These are phyloP conservation scores for Marchantia polymorpha DNA, from an alignment of 225 moss, liverwort and hornwort species.

Conservation along the genomic window DNA sequence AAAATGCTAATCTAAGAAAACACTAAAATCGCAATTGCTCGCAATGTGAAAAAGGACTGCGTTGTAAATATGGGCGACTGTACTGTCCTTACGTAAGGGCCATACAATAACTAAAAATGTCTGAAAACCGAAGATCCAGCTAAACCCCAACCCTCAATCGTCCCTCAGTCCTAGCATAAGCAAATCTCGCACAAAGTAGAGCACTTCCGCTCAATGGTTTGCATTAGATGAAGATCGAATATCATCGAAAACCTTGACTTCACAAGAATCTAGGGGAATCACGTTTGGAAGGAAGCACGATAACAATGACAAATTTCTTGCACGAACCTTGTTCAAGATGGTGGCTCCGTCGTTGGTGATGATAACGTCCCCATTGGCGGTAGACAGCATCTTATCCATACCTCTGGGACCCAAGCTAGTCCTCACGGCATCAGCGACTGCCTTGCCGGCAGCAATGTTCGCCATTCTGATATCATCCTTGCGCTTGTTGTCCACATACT, in stretches of 20 bases:
- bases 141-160: background rate
- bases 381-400: constrained; percentile 93
- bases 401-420: constrained; percentile 91
- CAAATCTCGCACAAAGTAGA: background rate
- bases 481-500: constrained; percentile 95
- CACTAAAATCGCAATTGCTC: no score
- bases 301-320: background rate
- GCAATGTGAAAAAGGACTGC: no score
- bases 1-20: no score
- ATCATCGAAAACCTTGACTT: background rate
- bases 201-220: background rate
- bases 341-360: constrained; percentile 99
- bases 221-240: background rate
- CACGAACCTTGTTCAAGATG: constrained; percentile 83
- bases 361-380: constrained; percentile 84
- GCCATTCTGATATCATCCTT: constrained; percentile 88
- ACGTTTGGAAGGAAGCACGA: no score
- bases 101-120: background rate
- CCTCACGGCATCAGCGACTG: constrained; percentile 94
- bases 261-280: background rate
- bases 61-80: no score
- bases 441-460: constrained; percentile 92
- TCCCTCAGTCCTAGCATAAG: background rate
- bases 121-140: background rate
- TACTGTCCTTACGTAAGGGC: background rate